Evolutionary conservation across 192 early-diverging fungal species (phyloP), one percentile per base, ranked within the genome.

Genomic region (Funneliformis mosseae): DNA sequence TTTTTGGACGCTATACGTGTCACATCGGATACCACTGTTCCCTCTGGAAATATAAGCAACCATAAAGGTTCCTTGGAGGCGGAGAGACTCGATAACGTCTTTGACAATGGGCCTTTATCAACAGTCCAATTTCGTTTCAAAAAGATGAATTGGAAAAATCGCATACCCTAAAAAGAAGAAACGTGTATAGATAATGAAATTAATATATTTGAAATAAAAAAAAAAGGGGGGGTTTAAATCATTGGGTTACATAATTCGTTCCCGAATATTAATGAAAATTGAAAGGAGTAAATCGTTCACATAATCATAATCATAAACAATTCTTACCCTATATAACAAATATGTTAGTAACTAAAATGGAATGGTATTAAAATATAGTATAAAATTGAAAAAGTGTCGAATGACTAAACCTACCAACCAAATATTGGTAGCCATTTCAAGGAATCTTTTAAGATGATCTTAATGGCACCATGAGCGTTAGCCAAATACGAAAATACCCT

Each of bases 21-120:
- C 71, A 90, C 89, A 28, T 91, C 83, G 46, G 95, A 95, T 42
- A 96, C 89, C 14, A 97, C 92, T 18, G 97, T 99, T 74, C 97
- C 98, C 85, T 99, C 98, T 0, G 98, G 98, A 87, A 97, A 99
- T 25, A 99, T 90, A 23, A 97, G 87, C 33, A 99, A 90, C 97
- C 95, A 96, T 59, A 96, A 86, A 21, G 96, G 96, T 33, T 91
- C 85, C 45, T 91, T 84, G 10, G 84, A 84, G 12, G 83, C 81
- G 73, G 92, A 84, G 16, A 90, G 91, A 46, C 82, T 83, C 63
- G 78, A 71, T 80, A 94, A 84, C 64, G 92, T 93, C 5, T 87
- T 78, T 50, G 83, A 75, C 80, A 95, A 90, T 14, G 84, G 89
- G 21, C 84, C 83, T 74, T 90, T 88, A 87, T 97, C 96, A 75